A percentile compares a stretch with the other conserved stretches of the same genome.
These are phyloP conservation scores for Aspergillus ruber DNA, from an alignment of 2,329 filamentous ascomycete species.

Conservation along the genomic window DNA sequence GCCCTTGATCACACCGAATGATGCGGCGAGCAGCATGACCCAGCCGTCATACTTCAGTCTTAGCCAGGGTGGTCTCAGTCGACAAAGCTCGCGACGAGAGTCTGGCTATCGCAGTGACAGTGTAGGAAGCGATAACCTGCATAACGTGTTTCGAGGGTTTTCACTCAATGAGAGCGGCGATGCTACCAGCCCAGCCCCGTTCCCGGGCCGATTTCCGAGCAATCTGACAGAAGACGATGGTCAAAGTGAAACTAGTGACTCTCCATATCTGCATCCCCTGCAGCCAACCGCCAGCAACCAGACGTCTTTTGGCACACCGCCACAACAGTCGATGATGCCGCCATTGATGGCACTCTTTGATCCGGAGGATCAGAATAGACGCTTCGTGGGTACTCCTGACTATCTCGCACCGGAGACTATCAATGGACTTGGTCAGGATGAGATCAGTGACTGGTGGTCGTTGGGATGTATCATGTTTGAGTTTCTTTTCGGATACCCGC, in stretches of 20 bases:
- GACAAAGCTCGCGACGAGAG: conserved; percentile 59
- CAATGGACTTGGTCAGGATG: conserved; percentile 88
- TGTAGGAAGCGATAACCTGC: conserved; percentile 77
- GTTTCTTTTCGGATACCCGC: conserved; percentile 86
- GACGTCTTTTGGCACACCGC: conserved; percentile 36
- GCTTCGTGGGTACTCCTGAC: conserved; percentile 94
- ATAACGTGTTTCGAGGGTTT: conserved; percentile 74
- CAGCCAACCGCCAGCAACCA: conserved; percentile 53
- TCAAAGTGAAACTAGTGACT: conserved; percentile 64
- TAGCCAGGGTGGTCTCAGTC: conserved; percentile 50
- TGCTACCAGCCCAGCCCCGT: conserved; percentile 27
- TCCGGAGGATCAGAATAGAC: conserved; percentile 83
- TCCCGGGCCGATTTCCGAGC: conserved; percentile 23
- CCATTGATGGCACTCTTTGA: conserved; percentile 92
- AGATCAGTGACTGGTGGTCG: conserved; percentile 99
- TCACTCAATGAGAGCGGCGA: conserved; percentile 61
- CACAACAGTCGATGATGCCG: conserved; percentile 71
- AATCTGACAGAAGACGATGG: conserved; percentile 67
- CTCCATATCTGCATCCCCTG: conserved; percentile 68
- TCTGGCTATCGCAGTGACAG: conserved; percentile 88
- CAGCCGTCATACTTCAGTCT: conserved; percentile 89
- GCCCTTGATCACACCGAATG: conserved; percentile 72
- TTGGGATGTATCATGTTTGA: conserved; percentile 98
- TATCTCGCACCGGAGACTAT: conserved; percentile 97
- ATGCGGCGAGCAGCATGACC: conserved; percentile 57